Conservation (phyloP, 148 eudicot species). For the Talinum fruticosum region DNA sequence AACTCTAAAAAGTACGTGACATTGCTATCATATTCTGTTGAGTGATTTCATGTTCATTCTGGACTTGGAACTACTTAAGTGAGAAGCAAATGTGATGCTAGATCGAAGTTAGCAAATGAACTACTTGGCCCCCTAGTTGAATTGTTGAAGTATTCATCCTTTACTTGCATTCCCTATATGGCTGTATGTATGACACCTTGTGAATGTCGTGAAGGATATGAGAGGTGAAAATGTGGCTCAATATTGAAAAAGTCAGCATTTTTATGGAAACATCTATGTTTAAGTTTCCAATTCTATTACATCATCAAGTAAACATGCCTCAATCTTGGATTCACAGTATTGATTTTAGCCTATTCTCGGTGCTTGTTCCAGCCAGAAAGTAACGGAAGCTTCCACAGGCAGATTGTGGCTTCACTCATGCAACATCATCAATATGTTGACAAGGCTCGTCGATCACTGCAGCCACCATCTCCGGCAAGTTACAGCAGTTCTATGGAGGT, state of each 20-base stretch:
- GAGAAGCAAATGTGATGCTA: not conserved
- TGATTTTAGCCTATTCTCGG: not conserved
- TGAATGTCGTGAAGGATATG: too few relatives aligned
- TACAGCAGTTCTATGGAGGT: conserved; percentile 85
- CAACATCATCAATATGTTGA: conserved; percentile 51
- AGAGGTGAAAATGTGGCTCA: not conserved
- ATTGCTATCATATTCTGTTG: not conserved
- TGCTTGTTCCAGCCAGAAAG: conserved; percentile 43
- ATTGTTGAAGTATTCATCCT: not conserved
- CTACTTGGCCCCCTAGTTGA: not conserved
- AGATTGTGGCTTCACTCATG: conserved; percentile 47
- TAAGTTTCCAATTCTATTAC: not conserved
- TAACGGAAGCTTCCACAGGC: conserved; percentile 50
- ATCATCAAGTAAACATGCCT: not conserved
- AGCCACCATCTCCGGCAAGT: conserved; percentile 65
- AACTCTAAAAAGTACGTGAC: too few relatives aligned
- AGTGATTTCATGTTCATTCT: not conserved
- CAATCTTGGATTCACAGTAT: not conserved
- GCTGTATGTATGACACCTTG: not conserved
- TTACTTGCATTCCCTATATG: not conserved
- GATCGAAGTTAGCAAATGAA: not conserved
- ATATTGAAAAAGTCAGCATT: not conserved
- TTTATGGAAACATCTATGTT: not conserved
- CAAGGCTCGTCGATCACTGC: conserved; percentile 41
- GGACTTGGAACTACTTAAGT: not conserved